These are phyloP conservation scores for Bruguiera parviflora DNA, from an alignment of 345 rosid genomes.

Conservation along the genomic window DNA sequence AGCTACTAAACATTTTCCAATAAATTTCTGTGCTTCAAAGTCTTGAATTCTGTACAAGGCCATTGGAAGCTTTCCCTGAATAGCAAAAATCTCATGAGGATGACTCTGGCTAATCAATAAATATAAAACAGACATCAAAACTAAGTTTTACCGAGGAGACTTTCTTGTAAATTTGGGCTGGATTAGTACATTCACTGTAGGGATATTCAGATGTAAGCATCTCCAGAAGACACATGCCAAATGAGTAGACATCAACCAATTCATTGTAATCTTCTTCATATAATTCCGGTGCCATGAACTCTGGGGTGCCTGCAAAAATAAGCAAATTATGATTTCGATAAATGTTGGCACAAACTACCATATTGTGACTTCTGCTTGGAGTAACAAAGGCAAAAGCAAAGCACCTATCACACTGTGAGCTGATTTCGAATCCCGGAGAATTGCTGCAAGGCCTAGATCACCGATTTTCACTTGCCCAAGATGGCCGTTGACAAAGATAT, in stretches of 20 bases:
- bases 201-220: conserved; percentile 33
- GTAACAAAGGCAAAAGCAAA: not conserved
- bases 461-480: conserved; percentile 71
- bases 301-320: conserved; percentile 26
- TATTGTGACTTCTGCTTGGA: not conserved
- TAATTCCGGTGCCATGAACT: conserved; percentile 36
- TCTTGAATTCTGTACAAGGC: conserved; percentile 59
- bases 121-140: not conserved
- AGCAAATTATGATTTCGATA: not conserved
- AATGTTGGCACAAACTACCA: not conserved
- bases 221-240: conserved; percentile 36
- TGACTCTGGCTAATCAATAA: not conserved
- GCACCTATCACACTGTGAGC: conserved; percentile 61
- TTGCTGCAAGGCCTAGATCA: conserved; percentile 64
- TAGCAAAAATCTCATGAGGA: conserved; percentile 3
- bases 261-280: conserved; percentile 36
- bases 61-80: conserved; percentile 71
- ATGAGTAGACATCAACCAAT: conserved; percentile 35
- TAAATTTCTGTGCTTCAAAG: conserved; percentile 60
- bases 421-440: conserved; percentile 44
- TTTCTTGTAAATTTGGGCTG: conserved; percentile 41
- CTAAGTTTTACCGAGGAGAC: conserved; percentile 26
- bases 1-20: conserved; percentile 56
- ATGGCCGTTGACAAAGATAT: conserved; percentile 65
- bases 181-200: conserved; percentile 32